Conservation (phyloP, 2,329 filamentous ascomycete species). For the Pseudogymnoascus pannorum region DNA sequence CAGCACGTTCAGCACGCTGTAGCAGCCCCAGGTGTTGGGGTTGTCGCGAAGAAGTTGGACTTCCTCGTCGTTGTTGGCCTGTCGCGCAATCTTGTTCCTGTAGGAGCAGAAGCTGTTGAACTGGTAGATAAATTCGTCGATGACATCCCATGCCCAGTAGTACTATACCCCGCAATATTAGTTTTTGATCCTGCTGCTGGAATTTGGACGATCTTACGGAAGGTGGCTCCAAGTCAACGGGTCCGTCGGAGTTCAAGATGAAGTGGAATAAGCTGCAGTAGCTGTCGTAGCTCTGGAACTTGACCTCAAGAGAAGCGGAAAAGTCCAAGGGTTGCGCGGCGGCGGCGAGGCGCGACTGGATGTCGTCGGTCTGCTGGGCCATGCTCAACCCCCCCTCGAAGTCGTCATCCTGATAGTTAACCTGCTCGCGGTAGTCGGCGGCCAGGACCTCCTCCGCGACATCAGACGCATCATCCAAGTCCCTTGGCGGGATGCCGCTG, state of each 20-base stretch:
- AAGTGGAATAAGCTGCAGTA: slow-evolving; percentile 99
- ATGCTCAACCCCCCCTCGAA: slow-evolving; percentile 66
- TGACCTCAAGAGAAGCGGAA: slow-evolving; percentile 88
- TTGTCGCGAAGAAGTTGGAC: slow-evolving; percentile 87
- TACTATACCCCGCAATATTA: slow-evolving; percentile 49
- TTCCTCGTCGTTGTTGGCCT: slow-evolving; percentile 83
- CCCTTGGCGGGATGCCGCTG: slow-evolving; percentile 51
- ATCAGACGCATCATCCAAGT: slow-evolving; percentile 76
- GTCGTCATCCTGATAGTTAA: slow-evolving; percentile 85
- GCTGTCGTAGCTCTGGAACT: slow-evolving; percentile 97
- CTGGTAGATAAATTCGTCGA: slow-evolving; percentile 99
- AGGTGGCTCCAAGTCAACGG: slow-evolving; percentile 91
- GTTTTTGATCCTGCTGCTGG: not conserved
- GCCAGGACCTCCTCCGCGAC: slow-evolving; percentile 93
- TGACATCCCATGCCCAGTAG: slow-evolving; percentile 99
- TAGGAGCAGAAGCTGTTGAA: slow-evolving; percentile 99
- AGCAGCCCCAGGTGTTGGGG: slow-evolving; percentile 98
- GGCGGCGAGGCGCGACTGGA: slow-evolving; percentile 83
- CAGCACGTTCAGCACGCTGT: slow-evolving; percentile 97
- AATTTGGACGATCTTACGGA: slow-evolving; percentile 59
- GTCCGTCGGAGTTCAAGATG: slow-evolving; percentile 98
- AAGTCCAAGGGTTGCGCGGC: slow-evolving; percentile 95
- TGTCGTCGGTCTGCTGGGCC: slow-evolving; percentile 75
- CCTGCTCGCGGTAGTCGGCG: slow-evolving; percentile 92
- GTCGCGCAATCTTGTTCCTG: slow-evolving; percentile 80